A percentile compares a stretch with the other conserved stretches of the same genome.
These are phyloP conservation scores for Corymbia citriodora DNA, from an alignment of 441 rosid species.

Conservation along the genomic window DNA sequence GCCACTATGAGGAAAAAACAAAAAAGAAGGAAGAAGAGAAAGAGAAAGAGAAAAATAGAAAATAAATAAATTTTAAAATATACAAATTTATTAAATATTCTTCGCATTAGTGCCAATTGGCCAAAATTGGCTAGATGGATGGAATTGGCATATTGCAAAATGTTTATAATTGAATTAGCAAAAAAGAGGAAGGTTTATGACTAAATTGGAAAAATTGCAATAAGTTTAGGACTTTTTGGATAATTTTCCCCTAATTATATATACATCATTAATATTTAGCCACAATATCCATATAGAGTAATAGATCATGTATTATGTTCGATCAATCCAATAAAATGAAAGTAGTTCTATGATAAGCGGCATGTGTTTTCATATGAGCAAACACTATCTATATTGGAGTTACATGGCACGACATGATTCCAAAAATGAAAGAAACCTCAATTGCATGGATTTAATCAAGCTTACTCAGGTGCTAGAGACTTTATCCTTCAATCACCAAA, in stretches of 20 bases:
- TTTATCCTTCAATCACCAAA: background rate
- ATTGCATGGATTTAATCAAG: background rate
- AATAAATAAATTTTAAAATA: no score
- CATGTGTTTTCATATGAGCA: background rate
- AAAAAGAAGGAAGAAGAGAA: background rate
- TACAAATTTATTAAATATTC: no score
- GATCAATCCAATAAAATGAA: background rate
- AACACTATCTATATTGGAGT: background rate
- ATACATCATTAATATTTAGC: background rate
- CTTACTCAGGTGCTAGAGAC: background rate
- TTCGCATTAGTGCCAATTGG: no score
- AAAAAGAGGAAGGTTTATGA: no score
- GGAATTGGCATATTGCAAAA: no score
- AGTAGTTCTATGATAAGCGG: background rate
- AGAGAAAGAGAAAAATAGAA: no score
- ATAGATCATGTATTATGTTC: background rate
- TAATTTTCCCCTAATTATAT: background rate
- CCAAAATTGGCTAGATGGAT: no score
- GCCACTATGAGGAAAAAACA: no score
- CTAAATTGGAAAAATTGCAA: no score
- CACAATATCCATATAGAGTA: background rate
- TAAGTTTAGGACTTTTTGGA: no score
- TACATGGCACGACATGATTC: background rate
- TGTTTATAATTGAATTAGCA: no score
- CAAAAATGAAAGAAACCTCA: background rate